Evolutionary conservation across 148 eudicot genomes (phyloP).

Genomic region (Pharnaceum exiguum): DNA sequence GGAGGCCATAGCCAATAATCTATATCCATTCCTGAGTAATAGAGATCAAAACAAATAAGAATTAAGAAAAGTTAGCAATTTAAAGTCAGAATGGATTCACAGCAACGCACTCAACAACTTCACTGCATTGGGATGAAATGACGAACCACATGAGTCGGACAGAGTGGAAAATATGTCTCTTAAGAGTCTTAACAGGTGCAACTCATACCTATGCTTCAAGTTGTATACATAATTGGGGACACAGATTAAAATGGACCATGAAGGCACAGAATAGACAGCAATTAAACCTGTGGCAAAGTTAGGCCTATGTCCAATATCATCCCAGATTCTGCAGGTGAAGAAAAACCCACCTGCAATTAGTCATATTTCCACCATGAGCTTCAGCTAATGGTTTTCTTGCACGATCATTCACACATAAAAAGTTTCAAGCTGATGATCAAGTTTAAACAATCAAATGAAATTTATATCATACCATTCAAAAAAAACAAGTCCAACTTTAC

Average conservation of each 20-base stretch:
- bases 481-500: too few species aligned
- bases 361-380: neutral
- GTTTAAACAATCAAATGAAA: neutral
- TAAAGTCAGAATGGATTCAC: neutral
- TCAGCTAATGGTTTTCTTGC: neutral
- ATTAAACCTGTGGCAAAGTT: conserved; percentile 49
- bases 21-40: too few species aligned
- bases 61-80: neutral
- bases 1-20: too few species aligned
- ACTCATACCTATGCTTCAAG: too few species aligned
- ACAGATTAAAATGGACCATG: neutral
- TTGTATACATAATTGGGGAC: neutral
- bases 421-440: neutral
- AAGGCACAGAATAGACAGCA: neutral
- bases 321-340: conserved; percentile 79
- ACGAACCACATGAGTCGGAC: too few species aligned
- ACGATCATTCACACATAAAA: neutral
- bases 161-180: too few species aligned
- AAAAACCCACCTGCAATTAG: conserved; percentile 65
- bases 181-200: too few species aligned
- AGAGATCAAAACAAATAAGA: too few species aligned
- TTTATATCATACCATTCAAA: too few species aligned
- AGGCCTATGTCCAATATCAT: conserved; percentile 71
- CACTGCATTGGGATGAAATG: too few species aligned
- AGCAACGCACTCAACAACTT: neutral